A percentile compares a stretch with the other conserved stretches of the same genome.
Evolutionary conservation across 163 green algal genomes (phyloP).

Genomic region (Volvox carteri): DNA sequence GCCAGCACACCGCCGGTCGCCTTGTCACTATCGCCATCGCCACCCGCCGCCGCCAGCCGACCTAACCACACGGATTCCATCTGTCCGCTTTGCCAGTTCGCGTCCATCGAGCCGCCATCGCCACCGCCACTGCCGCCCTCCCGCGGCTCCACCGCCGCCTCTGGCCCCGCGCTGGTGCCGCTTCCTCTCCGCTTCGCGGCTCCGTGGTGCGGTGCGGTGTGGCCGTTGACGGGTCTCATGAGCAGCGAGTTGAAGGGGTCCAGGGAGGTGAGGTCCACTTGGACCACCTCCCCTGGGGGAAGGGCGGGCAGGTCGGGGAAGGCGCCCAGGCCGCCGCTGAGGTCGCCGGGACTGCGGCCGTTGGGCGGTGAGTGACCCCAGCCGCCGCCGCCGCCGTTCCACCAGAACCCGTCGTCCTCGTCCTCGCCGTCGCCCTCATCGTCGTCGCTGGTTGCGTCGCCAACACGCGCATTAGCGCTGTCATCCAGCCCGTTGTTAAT

Average conservation of each 20-base stretch:
- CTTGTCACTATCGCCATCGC: neutral
- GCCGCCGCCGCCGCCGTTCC: neutral
- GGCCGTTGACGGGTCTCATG: conserved; percentile 4
- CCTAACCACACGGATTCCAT: neutral
- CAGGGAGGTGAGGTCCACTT: conserved; percentile 5
- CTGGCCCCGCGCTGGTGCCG: neutral
- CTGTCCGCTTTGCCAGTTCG: neutral
- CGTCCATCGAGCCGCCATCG: neutral
- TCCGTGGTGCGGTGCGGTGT: neutral
- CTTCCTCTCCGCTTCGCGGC: neutral
- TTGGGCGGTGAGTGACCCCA: neutral
- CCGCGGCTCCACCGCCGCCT: neutral
- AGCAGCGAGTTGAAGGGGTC: conserved; percentile 22
- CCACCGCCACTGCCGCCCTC: neutral
- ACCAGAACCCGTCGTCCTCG: neutral
- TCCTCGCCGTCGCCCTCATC: neutral
- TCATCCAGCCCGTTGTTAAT: no score
- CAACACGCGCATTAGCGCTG: no score
- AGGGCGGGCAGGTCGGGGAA: neutral
- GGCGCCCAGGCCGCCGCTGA: neutral
- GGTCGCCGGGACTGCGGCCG: neutral
- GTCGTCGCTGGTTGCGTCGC: neutral
- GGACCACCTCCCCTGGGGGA: neutral
- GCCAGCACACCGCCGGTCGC: neutral
- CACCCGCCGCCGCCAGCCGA: neutral